Conservation (phyloP, 768 basidiomycete species). For the Botryobasidium botryosum region DNA sequence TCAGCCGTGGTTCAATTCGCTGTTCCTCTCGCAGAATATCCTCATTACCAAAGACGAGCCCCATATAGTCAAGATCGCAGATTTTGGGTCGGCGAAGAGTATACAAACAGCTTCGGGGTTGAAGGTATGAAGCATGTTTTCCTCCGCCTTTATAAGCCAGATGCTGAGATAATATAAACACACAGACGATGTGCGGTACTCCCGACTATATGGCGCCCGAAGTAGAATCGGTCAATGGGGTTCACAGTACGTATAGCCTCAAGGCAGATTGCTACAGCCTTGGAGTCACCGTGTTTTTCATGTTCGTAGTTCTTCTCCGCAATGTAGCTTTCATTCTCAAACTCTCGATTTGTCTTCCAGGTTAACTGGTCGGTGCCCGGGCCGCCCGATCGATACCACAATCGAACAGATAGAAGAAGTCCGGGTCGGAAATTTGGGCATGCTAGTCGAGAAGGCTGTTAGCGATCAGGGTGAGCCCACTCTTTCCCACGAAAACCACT, state of each 20-base stretch:
- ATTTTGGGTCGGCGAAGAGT: slow-evolving; percentile 93
- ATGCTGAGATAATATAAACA: no score
- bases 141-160: neutral
- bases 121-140: slow-evolving; percentile 3
- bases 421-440: no score
- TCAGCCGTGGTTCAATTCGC: neutral
- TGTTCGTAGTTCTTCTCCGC: slow-evolving; percentile 37
- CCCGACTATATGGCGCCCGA: slow-evolving; percentile 90
- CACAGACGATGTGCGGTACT: slow-evolving; percentile 91
- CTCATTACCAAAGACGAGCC: slow-evolving; percentile 57
- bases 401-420: no score
- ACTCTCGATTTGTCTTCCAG: no score
- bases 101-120: slow-evolving; percentile 35
- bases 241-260: no score
- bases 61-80: slow-evolving; percentile 73
- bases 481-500: no score
- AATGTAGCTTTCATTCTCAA: no score
- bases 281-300: slow-evolving; percentile 85
- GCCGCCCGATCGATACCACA: no score
- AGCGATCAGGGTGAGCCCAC: no score
- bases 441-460: no score
- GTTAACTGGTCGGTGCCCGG: no score
- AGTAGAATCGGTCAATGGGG: no score
- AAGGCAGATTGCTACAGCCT: slow-evolving; percentile 94
- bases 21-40: slow-evolving; percentile 42